Evolutionary conservation across 2,329 filamentous ascomycete genomes (phyloP).

Genomic region (Nothophoma quercina): DNA sequence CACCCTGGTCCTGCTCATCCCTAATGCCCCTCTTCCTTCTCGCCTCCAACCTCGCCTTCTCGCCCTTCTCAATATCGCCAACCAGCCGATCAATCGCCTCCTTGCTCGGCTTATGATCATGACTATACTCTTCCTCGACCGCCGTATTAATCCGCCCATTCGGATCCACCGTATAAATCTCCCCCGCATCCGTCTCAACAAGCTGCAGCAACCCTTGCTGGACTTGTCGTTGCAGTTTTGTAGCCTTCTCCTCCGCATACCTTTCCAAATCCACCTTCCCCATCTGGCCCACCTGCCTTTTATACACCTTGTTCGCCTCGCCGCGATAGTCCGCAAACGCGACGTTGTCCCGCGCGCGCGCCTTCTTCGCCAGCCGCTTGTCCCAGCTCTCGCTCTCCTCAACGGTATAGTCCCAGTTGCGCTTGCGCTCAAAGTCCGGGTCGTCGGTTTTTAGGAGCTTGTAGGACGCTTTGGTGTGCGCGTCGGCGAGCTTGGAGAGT

Average conservation of each 20-base stretch:
- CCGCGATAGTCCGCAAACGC: slow-evolving; percentile 89
- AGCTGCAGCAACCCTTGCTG: slow-evolving; percentile 87
- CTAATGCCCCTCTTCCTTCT: slow-evolving; percentile 78
- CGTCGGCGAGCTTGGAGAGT: slow-evolving; percentile 80
- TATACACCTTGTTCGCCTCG: slow-evolving; percentile 92
- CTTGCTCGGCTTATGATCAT: slow-evolving; percentile 85
- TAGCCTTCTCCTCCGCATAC: slow-evolving; percentile 88
- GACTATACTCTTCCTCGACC: slow-evolving; percentile 80
- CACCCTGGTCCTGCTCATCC: slow-evolving; percentile 76
- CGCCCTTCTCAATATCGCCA: slow-evolving; percentile 83
- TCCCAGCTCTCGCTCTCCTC: slow-evolving; percentile 97
- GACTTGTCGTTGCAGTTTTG: slow-evolving; percentile 83
- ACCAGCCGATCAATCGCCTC: slow-evolving; percentile 89
- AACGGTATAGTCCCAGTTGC: slow-evolving; percentile 97
- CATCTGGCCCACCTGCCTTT: slow-evolving; percentile 83
- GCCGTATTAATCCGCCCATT: slow-evolving; percentile 92
- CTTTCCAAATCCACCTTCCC: slow-evolving; percentile 74
- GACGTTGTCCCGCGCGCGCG: slow-evolving; percentile 79
- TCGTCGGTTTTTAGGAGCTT: slow-evolving; percentile 94
- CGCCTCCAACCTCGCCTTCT: slow-evolving; percentile 87
- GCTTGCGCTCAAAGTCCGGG: slow-evolving; percentile 95
- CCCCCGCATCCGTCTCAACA: slow-evolving; percentile 86
- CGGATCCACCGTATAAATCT: slow-evolving; percentile 91
- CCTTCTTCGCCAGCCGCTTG: slow-evolving; percentile 85
- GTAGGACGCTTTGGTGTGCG: slow-evolving; percentile 86